Conservation (phyloP, 2,329 filamentous ascomycete species). For the Diaporthe eres region DNA sequence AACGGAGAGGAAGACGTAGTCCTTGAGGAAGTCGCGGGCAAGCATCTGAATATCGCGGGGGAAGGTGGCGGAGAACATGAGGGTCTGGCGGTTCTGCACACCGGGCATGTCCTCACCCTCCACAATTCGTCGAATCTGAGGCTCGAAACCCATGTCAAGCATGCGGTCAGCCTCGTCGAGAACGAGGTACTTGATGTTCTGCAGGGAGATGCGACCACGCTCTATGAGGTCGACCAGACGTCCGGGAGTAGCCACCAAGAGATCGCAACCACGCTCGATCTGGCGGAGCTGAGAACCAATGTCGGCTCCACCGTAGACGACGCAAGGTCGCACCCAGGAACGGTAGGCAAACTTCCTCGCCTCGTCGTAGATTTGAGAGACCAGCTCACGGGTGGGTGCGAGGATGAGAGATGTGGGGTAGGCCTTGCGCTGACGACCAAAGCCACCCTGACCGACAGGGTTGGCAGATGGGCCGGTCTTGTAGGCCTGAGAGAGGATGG, state of each 20-base stretch:
- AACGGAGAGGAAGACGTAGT: constrained; percentile 99
- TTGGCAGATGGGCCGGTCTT: constrained; percentile 84
- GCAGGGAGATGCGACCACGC: constrained; percentile 96
- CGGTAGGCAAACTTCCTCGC: constrained; percentile 98
- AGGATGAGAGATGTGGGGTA: constrained; percentile 97
- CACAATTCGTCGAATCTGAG: constrained; percentile 98
- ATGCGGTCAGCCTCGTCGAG: constrained; percentile 99
- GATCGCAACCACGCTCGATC: constrained; percentile 96
- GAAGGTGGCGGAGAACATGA: constrained; percentile 99
- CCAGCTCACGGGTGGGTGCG: constrained; percentile 96
- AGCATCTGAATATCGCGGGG: constrained; percentile 99
- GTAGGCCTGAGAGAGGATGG: constrained; percentile 98
- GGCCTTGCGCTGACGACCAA: constrained; percentile 95
- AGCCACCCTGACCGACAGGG: constrained; percentile 72
- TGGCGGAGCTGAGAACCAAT: constrained; percentile 98
- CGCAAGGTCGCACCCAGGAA: constrained; percentile 98
- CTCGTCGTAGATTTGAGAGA: constrained; percentile 98
- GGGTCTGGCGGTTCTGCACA: constrained; percentile 88
- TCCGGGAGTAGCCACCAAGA: constrained; percentile 96
- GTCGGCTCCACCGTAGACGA: constrained; percentile 98
- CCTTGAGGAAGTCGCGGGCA: constrained; percentile 97
- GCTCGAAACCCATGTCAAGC: constrained; percentile 99
- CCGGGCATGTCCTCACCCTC: constrained; percentile 98
- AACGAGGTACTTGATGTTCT: constrained; percentile 99
- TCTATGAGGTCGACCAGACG: constrained; percentile 98